These are phyloP conservation scores for Filobasidium floriforme DNA, from an alignment of 768 basidiomycete species.

Conservation along the genomic window DNA sequence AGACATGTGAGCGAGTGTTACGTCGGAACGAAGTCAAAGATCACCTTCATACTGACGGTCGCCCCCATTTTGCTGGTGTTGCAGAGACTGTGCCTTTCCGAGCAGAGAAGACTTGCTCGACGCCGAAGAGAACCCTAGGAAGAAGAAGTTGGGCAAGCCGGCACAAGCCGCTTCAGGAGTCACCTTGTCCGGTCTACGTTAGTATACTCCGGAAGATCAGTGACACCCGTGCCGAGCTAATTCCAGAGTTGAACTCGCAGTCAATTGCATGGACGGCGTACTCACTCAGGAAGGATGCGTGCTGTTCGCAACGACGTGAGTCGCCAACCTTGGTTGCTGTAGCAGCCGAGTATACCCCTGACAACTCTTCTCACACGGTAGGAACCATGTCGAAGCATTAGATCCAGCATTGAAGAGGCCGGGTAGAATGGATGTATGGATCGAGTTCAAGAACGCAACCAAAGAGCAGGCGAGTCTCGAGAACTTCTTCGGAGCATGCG, in stretches of 20 bases:
- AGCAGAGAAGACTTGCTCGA: slow-evolving; percentile 6
- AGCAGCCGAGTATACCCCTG: neutral
- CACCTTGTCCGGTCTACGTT: slow-evolving; percentile 38
- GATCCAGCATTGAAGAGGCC: slow-evolving; percentile 87
- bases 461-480: slow-evolving; percentile 60
- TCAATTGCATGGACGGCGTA: slow-evolving; percentile 80
- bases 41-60: neutral
- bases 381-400: slow-evolving; percentile 81
- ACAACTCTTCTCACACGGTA: slow-evolving; percentile 33
- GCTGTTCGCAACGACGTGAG: slow-evolving; percentile 67
- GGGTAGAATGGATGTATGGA: slow-evolving; percentile 80
- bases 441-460: slow-evolving; percentile 72
- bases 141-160: slow-evolving; percentile 7
- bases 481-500: neutral
- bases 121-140: neutral
- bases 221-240: neutral
- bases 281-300: slow-evolving; percentile 79
- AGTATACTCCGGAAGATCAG: slow-evolving; percentile 31
- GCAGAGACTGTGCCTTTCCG: slow-evolving; percentile 26
- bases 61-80: neutral
- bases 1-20: slow-evolving; percentile 53
- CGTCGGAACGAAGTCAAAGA: neutral
- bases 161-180: slow-evolving; percentile 28
- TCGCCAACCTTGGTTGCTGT: slow-evolving; percentile 26
- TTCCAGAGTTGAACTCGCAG: slow-evolving; percentile 6